Conservation (phyloP, 2,329 filamentous ascomycete genomes). For the Aspergillus luchuensis region DNA sequence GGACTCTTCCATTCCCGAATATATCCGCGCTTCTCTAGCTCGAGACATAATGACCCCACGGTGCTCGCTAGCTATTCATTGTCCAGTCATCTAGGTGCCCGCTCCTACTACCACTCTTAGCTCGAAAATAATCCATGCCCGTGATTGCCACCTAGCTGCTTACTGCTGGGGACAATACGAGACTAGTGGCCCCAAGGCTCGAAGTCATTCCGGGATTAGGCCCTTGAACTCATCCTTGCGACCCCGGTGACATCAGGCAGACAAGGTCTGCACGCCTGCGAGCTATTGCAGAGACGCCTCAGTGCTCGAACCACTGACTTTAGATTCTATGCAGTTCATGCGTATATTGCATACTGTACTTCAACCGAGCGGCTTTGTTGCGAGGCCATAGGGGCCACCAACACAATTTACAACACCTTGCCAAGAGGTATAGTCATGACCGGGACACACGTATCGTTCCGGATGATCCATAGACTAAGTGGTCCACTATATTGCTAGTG, state of each 20-base stretch:
- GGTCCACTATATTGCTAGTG: constrained; percentile 1
- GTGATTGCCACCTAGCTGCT: not conserved
- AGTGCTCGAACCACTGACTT: not conserved
- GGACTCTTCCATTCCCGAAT: not conserved
- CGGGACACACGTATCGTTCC: not conserved
- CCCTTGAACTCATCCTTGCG: not conserved
- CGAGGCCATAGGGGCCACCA: not conserved
- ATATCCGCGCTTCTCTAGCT: not conserved
- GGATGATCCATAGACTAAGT: constrained; percentile 1
- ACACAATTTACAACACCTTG: not conserved
- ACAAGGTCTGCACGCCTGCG: not conserved
- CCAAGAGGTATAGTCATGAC: not conserved
- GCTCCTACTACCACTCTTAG: not conserved
- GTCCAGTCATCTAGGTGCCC: not conserved
- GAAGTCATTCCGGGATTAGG: not conserved
- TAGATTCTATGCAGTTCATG: not conserved
- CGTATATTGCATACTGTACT: not conserved
- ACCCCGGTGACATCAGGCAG: not conserved
- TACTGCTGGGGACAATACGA: not conserved
- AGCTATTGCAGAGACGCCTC: not conserved
- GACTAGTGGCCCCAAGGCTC: not conserved
- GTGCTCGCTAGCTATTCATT: not conserved
- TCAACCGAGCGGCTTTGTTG: not conserved
- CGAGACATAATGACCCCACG: not conserved
- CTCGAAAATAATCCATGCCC: not conserved